Percentiles rank a stretch among this genome's conserved stretches.
Conservation (phyloP, 140 eudicot species). For the Cichorium intybus region DNA sequence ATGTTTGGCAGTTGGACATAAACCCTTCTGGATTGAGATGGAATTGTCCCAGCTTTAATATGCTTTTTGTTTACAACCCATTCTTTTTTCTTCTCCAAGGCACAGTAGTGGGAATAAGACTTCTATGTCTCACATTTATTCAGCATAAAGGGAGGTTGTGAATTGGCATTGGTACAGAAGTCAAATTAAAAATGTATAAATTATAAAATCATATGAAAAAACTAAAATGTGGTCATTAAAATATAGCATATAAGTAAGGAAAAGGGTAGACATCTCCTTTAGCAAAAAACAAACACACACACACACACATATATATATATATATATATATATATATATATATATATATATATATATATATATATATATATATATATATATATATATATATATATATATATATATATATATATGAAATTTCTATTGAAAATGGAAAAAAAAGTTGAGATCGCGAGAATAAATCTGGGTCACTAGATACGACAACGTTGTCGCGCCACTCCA, state of each 20-base stretch:
- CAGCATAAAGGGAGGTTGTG: constrained; percentile 34
- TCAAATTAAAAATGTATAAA: background rate
- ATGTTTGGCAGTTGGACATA: constrained; percentile 15
- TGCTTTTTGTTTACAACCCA: constrained; percentile 39
- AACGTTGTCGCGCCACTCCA: too few species aligned
- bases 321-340: too few species aligned
- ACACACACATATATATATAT: too few species aligned
- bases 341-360: too few species aligned
- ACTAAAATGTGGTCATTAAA: background rate
- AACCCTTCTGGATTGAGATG: constrained; percentile 34
- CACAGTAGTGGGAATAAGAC: constrained; percentile 42
- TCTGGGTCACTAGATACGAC: too few species aligned
- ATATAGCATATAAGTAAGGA: background rate
- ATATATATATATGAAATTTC: too few species aligned
- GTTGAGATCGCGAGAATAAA: too few species aligned
- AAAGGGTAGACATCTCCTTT: background rate
- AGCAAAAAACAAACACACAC: background rate
- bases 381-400: too few species aligned
- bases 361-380: too few species aligned
- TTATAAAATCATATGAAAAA: background rate
- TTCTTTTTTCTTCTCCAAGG: constrained; percentile 22
- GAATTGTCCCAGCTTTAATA: constrained; percentile 35
- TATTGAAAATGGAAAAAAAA: too few species aligned
- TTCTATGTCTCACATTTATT: constrained; percentile 39
- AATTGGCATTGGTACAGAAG: constrained; percentile 27